These are phyloP conservation scores for Dactylella cylindrospora DNA, from an alignment of 2,329 filamentous ascomycete species.

Conservation along the genomic window DNA sequence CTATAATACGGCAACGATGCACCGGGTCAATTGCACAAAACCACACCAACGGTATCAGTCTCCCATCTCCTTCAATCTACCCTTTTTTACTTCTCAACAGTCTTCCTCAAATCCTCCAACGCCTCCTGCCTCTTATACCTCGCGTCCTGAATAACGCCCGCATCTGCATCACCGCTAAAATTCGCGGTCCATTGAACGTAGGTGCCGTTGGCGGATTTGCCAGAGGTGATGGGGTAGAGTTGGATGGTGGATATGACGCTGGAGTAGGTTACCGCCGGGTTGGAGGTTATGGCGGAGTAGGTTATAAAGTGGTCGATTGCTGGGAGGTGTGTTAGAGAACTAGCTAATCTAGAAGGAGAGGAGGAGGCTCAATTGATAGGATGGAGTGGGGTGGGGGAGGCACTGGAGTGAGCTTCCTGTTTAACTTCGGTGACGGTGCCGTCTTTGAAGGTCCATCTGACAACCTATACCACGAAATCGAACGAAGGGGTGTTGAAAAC, in stretches of 20 bases:
- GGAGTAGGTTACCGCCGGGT: constrained; percentile 67
- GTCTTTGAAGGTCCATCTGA: constrained; percentile 72
- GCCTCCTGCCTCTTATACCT: constrained; percentile 76
- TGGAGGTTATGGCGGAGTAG: constrained; percentile 68
- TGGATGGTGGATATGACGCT: constrained; percentile 68
- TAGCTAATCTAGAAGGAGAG: neutral
- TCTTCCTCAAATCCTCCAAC: constrained; percentile 65
- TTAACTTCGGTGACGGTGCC: constrained; percentile 69
- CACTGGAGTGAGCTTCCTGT: constrained; percentile 72
- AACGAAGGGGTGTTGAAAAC: too few species aligned
- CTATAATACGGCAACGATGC: neutral
- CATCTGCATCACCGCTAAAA: constrained; percentile 71
- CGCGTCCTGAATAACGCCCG: constrained; percentile 71
- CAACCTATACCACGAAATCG: too few species aligned
- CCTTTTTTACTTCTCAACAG: constrained; percentile 53
- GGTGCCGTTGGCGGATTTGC: constrained; percentile 64
- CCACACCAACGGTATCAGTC: neutral
- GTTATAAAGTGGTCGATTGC: constrained; percentile 74
- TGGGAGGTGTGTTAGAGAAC: constrained; percentile 51
- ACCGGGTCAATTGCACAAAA: neutral
- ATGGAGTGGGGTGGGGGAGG: neutral
- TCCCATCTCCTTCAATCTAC: neutral
- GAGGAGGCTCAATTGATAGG: neutral
- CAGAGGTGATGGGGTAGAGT: constrained; percentile 66
- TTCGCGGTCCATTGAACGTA: constrained; percentile 70